Evolutionary conservation across 2,329 filamentous ascomycete genomes (phyloP), one percentile per base, ranked within the genome.

Genomic region (Fusarium concolor): DNA sequence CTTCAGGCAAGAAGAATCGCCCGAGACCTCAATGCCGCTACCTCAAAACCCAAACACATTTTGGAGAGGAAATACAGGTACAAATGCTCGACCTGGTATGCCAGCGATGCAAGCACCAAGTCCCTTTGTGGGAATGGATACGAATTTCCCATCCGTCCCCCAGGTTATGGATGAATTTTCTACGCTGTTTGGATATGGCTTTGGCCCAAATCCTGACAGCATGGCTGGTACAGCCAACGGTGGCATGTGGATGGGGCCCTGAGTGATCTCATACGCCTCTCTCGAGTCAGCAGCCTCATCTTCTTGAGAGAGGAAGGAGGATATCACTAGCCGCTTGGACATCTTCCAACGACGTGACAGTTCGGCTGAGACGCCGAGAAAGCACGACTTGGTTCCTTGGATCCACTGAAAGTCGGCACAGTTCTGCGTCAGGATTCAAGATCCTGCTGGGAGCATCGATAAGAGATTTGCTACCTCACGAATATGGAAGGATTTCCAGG

Each of bases 111-210:
- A 75, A 20, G 70, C 76, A 43, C 67, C 75, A 14, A 77, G 76
- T 56, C 76, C 77, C 0, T 79, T 79, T 41, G 78, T 79, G 47
- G 76, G 77, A 0, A 78, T 80, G 51, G 78, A 80, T 45, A 67
- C 77, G 37, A 77, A 73, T 39, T 77, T 80, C 49, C 77, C 77
- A 5, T 78, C 78, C 7, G 78, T 80, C 45, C 78, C 78, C n/a
- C 78, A 79, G 52, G 78, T 75, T 5, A 65, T 79, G 64, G 78
- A 80, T 57, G 77, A 80, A 52, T 79, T 80, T 58, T 77, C 77
- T 8, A 74, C 74, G 1, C 69, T 77, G 31, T 76, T 77, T 49
- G 75, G 75, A 9, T 75, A 76, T 18, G 74, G 75, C 5, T 76
- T 76, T 56, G 75, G 75, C 12, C 71, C 74, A n/a, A 76, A 73